Base-by-base conservation (phyloP, 169 alveolate species). In the Theileria orientalis region DNA sequence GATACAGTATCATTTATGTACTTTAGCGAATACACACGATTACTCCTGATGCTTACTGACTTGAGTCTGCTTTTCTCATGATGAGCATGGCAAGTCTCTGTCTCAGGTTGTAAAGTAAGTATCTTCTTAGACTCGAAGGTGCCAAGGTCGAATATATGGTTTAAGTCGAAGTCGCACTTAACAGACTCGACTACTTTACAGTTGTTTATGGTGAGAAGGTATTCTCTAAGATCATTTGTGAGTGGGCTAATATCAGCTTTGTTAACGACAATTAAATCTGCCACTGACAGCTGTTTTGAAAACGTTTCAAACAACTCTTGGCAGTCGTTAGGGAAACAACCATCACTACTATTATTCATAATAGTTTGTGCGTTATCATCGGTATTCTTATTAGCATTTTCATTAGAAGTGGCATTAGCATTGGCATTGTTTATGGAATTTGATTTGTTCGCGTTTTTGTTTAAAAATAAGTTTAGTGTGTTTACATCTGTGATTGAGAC, bases 231-330 rank as follows among this genome's bases (percentile, higher is more conserved):
- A 21, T 33, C 33, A 46, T 2, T 56, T 21, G 61, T 25, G 27
- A 59, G 9, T 29, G 64, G 42, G 30, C 16, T 21, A n/a, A 83
- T 52, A 47, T 92, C 96, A 23, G 77, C 69, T 62, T 91, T 92
- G 78, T 92, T 92, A 2, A 92, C 42, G 3, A 92, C 57, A 21
- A 92, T 84, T 57, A 88, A 84, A 60, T 92, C 94, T 11, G 95
- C 93, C n/a, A 79, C 88, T 27, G 91, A 69, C 19, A 92, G 59
- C 68, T 92, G 92, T 60, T 87, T 90, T 7, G 67, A 37, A 60
- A 87, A 56, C 41, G 73, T 32, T 30, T 79, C 77, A 21, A 32
- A 68, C 59, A 69, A 54, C 14, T 61, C 42, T 5, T 27, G 5
- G 9, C 41, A 9, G 61, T 21, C 29, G 3, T 40, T 11, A 6